Evolutionary conservation across 495 filamentous ascomycete genomes (phyloP).

Genomic region (Sabuloglossum arenarium): DNA sequence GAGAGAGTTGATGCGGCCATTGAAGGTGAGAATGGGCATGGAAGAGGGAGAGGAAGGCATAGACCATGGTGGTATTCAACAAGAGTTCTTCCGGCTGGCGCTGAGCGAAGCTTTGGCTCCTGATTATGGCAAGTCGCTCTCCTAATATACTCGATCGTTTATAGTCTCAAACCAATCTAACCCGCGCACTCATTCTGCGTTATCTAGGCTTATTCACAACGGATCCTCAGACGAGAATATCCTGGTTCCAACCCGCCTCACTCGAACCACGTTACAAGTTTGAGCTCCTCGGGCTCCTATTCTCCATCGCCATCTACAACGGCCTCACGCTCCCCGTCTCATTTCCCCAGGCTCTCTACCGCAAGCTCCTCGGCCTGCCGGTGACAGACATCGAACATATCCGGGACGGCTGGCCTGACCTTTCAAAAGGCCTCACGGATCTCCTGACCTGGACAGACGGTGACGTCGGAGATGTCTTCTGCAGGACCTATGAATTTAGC

Average conservation of each 20-base stretch:
- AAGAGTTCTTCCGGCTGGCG: conserved; percentile 79
- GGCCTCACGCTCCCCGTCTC: conserved; percentile 75
- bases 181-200: background rate
- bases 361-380: conserved; percentile 43
- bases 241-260: conserved; percentile 72
- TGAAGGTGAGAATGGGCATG: conserved; percentile 74
- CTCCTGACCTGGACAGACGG: conserved; percentile 62
- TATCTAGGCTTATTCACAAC: conserved; percentile 38
- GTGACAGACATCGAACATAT: conserved; percentile 54
- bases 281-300: conserved; percentile 69
- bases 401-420: conserved; percentile 68
- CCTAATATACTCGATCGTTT: background rate
- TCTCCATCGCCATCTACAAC: conserved; percentile 87
- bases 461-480: conserved; percentile 59
- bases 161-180: background rate
- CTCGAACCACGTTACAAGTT: conserved; percentile 71
- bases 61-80: conserved; percentile 85
- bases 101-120: conserved; percentile 59
- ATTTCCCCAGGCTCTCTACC: conserved; percentile 69
- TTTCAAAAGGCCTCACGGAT: conserved; percentile 46
- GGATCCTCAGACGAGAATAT: conserved; percentile 49
- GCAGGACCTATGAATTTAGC: conserved; percentile 67
- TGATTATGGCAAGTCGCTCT: conserved; percentile 36
- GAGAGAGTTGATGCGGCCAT: conserved; percentile 59
- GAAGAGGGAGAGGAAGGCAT: conserved; percentile 68